phyloP scores from a whole-genome alignment of 1,284 basidiomycete genomes.

The Cutaneotrichosporon sp. region DNA sequence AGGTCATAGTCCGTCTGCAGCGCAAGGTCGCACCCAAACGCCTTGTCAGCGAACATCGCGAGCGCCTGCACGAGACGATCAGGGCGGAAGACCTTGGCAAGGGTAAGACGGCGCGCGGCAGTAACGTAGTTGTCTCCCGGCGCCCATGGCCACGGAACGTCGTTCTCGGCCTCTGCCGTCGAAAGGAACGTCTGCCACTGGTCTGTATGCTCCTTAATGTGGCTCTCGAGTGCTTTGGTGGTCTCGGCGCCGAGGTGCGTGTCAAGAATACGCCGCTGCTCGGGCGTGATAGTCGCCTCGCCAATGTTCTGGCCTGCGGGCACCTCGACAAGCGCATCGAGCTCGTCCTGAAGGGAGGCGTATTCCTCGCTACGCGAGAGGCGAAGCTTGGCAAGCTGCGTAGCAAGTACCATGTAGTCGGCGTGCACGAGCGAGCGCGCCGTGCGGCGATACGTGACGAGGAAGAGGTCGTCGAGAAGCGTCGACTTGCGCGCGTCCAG shows the following conservation, averaged over 20 bases:
- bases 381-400: slow-evolving; percentile 86
- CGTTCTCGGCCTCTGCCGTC: slow-evolving; percentile 64
- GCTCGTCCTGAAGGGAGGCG: slow-evolving; percentile 67
- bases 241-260: slow-evolving; percentile 26
- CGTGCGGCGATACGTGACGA: slow-evolving; percentile 81
- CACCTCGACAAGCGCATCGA: slow-evolving; percentile 83
- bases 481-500: slow-evolving; percentile 69
- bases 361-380: slow-evolving; percentile 61
- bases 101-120: slow-evolving; percentile 30
- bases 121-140: slow-evolving; percentile 23
- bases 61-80: slow-evolving; percentile 38
- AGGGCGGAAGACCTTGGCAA: slow-evolving; percentile 43
- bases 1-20: slow-evolving; percentile 54
- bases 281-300: slow-evolving; percentile 19
- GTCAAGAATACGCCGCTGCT: slow-evolving; percentile 32
- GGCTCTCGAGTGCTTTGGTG: slow-evolving; percentile 66
- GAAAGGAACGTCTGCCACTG: slow-evolving; percentile 75
- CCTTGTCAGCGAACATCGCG: slow-evolving; percentile 31
- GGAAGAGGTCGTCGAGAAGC: slow-evolving; percentile 85
- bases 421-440: slow-evolving; percentile 85
- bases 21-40: slow-evolving; percentile 39
- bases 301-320: slow-evolving; percentile 24
- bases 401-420: slow-evolving; percentile 86
- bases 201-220: slow-evolving; percentile 60
- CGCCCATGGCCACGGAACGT: slow-evolving; percentile 70